Evolutionary conservation across 2,329 filamentous ascomycete genomes (phyloP).

Genomic region (Colletotrichum abscissum): DNA sequence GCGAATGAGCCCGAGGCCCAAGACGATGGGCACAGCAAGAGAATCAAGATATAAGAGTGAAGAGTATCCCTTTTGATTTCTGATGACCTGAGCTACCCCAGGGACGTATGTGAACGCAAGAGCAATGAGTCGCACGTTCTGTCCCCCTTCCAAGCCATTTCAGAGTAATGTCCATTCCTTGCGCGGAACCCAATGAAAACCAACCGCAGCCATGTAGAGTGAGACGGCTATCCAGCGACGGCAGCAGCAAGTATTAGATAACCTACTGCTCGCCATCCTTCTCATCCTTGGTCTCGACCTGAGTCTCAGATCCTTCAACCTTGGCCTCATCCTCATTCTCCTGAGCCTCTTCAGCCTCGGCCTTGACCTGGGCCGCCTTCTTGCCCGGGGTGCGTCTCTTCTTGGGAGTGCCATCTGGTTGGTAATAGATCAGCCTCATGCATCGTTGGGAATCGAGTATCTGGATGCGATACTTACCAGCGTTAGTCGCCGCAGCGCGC

Average conservation of each 20-base stretch:
- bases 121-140: background rate
- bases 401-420: slow-evolving; percentile 16
- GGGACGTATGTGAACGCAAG: background rate
- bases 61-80: background rate
- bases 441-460: background rate
- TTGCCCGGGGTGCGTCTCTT: slow-evolving; percentile 33
- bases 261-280: slow-evolving; percentile 52
- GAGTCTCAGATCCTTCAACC: background rate
- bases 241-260: background rate
- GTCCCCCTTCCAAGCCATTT: background rate
- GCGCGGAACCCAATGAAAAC: background rate
- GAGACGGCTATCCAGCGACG: background rate
- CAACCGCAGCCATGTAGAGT: background rate
- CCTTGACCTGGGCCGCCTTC: slow-evolving; percentile 35
- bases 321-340: slow-evolving; percentile 29
- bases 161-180: background rate
- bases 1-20: background rate
- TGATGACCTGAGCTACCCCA: background rate
- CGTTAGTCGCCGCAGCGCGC: slow-evolving; percentile 2
- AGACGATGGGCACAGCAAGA: background rate
- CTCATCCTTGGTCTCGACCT: slow-evolving; percentile 37
- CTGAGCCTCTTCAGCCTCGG: slow-evolving; percentile 21
- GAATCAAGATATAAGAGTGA: background rate
- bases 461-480: background rate
- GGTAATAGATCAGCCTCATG: background rate